These are phyloP conservation scores for Grifola frondosa DNA, from an alignment of 1,284 basidiomycete species.

Conservation along the genomic window DNA sequence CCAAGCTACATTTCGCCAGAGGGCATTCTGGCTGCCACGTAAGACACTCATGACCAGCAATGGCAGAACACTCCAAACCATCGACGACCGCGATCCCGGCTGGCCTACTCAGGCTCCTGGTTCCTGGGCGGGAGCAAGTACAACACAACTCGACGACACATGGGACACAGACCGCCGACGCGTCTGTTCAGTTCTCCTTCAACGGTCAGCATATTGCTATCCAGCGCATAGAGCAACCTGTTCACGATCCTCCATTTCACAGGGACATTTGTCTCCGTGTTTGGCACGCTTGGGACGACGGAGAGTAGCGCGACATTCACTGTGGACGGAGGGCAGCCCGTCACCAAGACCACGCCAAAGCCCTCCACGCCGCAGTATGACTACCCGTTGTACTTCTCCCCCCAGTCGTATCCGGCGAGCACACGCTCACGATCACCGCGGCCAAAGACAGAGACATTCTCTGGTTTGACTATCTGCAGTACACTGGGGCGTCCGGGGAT, in stretches of 20 bases:
- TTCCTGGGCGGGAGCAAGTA: no score
- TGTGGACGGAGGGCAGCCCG: constrained; percentile 9
- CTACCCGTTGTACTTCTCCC: constrained; percentile 16
- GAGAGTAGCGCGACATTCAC: constrained; percentile 9
- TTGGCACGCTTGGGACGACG: constrained; percentile 7
- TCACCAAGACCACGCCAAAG: constrained; percentile 1
- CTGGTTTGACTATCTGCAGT: constrained; percentile 17
- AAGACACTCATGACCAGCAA: no score
- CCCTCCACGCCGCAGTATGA: constrained; percentile 4
- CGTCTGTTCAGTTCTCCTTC: constrained; percentile 15
- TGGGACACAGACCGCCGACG: constrained; percentile 6
- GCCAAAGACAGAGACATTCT: constrained; percentile 10
- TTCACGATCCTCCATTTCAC: background rate
- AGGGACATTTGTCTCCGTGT: constrained; percentile 18
- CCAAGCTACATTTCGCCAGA: no score
- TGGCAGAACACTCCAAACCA: no score
- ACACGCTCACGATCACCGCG: constrained; percentile 10
- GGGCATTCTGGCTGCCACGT: no score
- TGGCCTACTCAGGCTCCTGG: no score
- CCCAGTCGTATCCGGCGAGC: constrained; percentile 7
- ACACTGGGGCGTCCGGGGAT: constrained; percentile 1
- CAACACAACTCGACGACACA: no score
- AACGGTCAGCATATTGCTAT: constrained; percentile 8
- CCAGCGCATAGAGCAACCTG: background rate
- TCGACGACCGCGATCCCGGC: no score